These are phyloP conservation scores for Cyberlindnera euphorbiiphila DNA, from an alignment of 805 yeast genomes.

Conservation along the genomic window DNA sequence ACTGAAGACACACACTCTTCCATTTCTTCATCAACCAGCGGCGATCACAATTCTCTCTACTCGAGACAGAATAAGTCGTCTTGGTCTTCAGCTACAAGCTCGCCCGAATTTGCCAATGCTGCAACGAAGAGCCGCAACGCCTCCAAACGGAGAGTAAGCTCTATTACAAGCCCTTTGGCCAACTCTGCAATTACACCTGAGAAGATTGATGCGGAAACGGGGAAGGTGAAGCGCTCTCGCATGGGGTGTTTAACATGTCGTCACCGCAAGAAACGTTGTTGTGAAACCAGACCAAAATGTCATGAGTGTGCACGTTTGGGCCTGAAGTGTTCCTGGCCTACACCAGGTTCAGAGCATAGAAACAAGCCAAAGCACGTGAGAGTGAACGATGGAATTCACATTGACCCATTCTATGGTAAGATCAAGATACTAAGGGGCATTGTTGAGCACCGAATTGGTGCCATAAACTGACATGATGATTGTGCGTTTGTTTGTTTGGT, in stretches of 20 bases:
- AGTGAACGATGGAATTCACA: constrained; percentile 47
- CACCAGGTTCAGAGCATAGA: constrained; percentile 47
- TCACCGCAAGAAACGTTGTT: constrained; percentile 72
- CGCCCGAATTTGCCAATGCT: too few species aligned
- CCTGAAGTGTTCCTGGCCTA: constrained; percentile 69
- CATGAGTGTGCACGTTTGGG: constrained; percentile 62
- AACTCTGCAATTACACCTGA: too few species aligned
- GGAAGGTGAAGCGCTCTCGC: constrained; percentile 44
- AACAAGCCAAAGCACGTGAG: constrained; percentile 50
- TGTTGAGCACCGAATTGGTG: constrained; percentile 42
- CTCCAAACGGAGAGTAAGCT: too few species aligned
- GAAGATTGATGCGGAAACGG: constrained; percentile 3
- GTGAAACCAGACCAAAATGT: constrained; percentile 66
- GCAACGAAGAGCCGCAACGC: too few species aligned
- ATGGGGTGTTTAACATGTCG: constrained; percentile 80
- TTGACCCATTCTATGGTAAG: constrained; percentile 52
- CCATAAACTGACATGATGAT: neutral
- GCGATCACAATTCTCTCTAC: constrained; percentile 7
- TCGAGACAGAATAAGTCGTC: constrained; percentile 10
- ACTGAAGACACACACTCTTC: constrained; percentile 9
- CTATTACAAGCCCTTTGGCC: too few species aligned
- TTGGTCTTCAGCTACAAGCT: constrained; percentile 7
- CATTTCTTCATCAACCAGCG: constrained; percentile 3
- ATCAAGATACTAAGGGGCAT: constrained; percentile 62
- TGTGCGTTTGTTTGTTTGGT: neutral